Evolutionary conservation across 345 rosid genomes (phyloP).

Genomic region (rapeseed (Brassica napus)): DNA sequence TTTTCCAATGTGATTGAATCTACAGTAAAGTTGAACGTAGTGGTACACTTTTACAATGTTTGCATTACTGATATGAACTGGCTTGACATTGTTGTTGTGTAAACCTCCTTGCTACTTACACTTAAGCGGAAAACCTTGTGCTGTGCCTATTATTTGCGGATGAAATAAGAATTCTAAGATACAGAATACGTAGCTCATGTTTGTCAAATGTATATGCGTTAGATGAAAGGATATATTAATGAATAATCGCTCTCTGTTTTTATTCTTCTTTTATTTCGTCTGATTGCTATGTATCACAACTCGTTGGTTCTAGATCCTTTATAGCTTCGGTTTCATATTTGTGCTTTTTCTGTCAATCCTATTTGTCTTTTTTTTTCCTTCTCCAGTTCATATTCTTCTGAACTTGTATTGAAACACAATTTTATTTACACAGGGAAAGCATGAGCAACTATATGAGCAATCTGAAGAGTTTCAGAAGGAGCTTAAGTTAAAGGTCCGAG

Average conservation of each 20-base stretch:
- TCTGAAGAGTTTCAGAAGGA: slow-evolving; percentile 81
- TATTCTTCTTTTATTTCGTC: not conserved
- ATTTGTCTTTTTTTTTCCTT: not conserved
- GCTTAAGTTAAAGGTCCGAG: slow-evolving; percentile 42
- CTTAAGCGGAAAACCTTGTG: not conserved
- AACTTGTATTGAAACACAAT: not conserved
- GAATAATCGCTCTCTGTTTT: too few species aligned
- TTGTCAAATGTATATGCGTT: too few species aligned
- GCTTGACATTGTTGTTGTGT: not conserved
- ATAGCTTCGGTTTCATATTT: not conserved
- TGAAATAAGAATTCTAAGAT: slow-evolving; percentile 1
- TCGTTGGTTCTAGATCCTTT: not conserved
- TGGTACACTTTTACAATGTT: slow-evolving; percentile 11
- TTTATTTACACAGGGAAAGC: slow-evolving; percentile 67
- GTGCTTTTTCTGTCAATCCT: not conserved
- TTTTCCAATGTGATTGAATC: slow-evolving; percentile 11
- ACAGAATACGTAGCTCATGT: slow-evolving; percentile 2
- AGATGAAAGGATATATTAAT: too few species aligned
- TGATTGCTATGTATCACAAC: slow-evolving; percentile 6
- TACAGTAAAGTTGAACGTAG: slow-evolving; percentile 1
- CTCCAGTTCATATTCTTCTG: not conserved
- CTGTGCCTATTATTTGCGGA: not conserved
- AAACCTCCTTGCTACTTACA: not conserved
- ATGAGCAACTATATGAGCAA: slow-evolving; percentile 68
- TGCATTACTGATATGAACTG: slow-evolving; percentile 12